Evolutionary conservation across 2,329 filamentous ascomycete genomes (phyloP).

Genomic region (Fusarium ambrosium): DNA sequence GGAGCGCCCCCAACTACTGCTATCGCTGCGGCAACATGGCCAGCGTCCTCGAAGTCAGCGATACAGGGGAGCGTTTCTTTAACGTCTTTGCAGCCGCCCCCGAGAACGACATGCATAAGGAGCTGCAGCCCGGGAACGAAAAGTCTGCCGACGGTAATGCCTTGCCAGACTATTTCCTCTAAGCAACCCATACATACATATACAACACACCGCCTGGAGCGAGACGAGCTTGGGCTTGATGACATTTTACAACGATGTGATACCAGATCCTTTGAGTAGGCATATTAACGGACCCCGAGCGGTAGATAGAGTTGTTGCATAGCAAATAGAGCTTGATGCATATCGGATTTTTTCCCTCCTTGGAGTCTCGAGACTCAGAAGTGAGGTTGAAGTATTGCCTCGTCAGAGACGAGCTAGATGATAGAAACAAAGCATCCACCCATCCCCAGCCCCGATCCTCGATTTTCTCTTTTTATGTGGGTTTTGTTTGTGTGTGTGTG

Average conservation of each 20-base stretch:
- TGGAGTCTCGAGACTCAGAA: conserved; percentile 29
- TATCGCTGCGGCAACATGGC: conserved; percentile 98
- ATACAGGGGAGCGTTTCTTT: conserved; percentile 93
- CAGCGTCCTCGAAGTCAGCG: conserved; percentile 95
- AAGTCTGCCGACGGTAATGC: conserved; percentile 74
- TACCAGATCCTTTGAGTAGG: conserved; percentile 43
- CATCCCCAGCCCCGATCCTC: conserved; percentile 31
- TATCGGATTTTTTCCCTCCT: conserved; percentile 33
- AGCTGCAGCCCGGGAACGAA: conserved; percentile 82
- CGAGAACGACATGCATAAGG: conserved; percentile 92
- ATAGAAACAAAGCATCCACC: conserved; percentile 38
- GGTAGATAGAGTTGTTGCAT: conserved; percentile 41
- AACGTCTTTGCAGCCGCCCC: conserved; percentile 98
- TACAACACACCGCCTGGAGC: conserved; percentile 21
- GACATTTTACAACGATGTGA: conserved; percentile 40
- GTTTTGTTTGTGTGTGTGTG: conserved; percentile 19
- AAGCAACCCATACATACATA: conserved; percentile 36
- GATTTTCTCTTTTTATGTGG: conserved; percentile 29
- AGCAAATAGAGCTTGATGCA: conserved; percentile 45
- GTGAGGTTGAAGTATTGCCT: conserved; percentile 28
- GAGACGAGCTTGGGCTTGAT: conserved; percentile 30
- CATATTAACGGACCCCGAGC: conserved; percentile 27
- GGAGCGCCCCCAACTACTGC: conserved; percentile 97
- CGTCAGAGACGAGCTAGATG: conserved; percentile 32
- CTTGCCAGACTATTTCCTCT: conserved; percentile 81